Evolutionary conservation across 2,329 filamentous ascomycete species (phyloP), one percentile per base, ranked within the genome.

Genomic region (Alternaria dauci): DNA sequence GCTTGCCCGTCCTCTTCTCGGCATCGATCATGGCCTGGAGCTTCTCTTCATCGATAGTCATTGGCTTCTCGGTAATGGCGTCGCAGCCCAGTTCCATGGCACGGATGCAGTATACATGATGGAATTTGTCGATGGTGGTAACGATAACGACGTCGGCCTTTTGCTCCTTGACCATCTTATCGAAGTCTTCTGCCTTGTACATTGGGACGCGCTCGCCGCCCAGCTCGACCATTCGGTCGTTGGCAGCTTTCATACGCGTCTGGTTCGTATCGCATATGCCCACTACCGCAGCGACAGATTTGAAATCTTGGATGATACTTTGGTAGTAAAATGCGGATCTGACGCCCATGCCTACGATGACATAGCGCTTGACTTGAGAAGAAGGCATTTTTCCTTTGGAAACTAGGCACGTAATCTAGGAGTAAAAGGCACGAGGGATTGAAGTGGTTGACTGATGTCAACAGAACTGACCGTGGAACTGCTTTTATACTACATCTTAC

Each of bases 1-100:
- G 79, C 12, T 76, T 74, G 4, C 80, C 79, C 0, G 84, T 86
- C n/a, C 81, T 77, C 52, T 84, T 80, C 18, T 86, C 85, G 11
- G 85, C 83, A 63, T 82, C 80, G 63, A 88, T 81, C 61, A 89
- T 88, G 50, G 81, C 79, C 8, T 75, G 79, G 72, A 85, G 87
- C 3, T 85, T 82, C 2, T 82, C 79, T 0, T 81, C 84, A 67
- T 89, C 86, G 65, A 88, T 85, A 0, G 87, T 89, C 87, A 89
- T 88, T 2, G 87, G 87, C 72, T 89, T 89, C 69, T 89, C 87
- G 0, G 85, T 88, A n/a, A 89, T 80, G 0, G 87, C 86, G 62
- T 85, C 83, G 67, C 86, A 87, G 14, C 86, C 87, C 1, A 87
- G 75, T 62, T 88, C 85, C 55, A 89, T 77, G 0, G 87, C 86